phyloP scores from a whole-genome alignment of 192 early-diverging fungal genomes.

The Coemansia aciculifera region DNA sequence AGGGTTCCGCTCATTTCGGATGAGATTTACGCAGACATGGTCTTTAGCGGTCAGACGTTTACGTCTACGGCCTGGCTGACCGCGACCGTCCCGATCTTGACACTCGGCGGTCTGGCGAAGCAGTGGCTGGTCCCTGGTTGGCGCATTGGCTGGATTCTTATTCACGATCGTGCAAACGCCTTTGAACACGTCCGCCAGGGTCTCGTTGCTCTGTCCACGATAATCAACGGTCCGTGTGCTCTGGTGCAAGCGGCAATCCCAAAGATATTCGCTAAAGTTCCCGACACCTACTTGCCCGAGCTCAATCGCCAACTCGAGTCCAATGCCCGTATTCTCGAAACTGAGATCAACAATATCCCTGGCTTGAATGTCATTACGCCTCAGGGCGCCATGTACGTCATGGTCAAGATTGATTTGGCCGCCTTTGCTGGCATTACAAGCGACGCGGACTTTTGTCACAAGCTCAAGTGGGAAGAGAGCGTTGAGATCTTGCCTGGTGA shows the following conservation, averaged over 20 bases:
- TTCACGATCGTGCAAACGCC: slow-evolving; percentile 66
- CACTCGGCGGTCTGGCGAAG: slow-evolving; percentile 85
- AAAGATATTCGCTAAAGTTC: slow-evolving; percentile 73
- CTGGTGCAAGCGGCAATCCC: slow-evolving; percentile 76
- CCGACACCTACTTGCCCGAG: slow-evolving; percentile 64
- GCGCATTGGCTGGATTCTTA: slow-evolving; percentile 86
- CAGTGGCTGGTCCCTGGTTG: slow-evolving; percentile 91
- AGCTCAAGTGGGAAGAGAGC: slow-evolving; percentile 78
- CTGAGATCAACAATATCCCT: slow-evolving; percentile 63
- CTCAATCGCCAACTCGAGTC: slow-evolving; percentile 69
- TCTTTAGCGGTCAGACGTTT: slow-evolving; percentile 66
- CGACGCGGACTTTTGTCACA: slow-evolving; percentile 82
- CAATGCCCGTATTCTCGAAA: slow-evolving; percentile 67
- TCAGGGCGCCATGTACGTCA: slow-evolving; percentile 93
- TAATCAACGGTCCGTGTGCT: slow-evolving; percentile 81
- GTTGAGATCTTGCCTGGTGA: slow-evolving; percentile 86
- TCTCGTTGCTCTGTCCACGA: slow-evolving; percentile 68
- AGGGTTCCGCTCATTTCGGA: slow-evolving; percentile 83
- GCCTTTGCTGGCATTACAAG: slow-evolving; percentile 71
- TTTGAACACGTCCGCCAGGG: slow-evolving; percentile 66
- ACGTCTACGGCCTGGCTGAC: slow-evolving; percentile 72
- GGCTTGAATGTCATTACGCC: slow-evolving; percentile 77
- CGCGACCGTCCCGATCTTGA: slow-evolving; percentile 77
- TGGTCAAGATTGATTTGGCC: slow-evolving; percentile 72
- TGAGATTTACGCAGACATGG: slow-evolving; percentile 91